Conservation (phyloP, 257 asterid genomes). For the Leptodermis oblonga region DNA sequence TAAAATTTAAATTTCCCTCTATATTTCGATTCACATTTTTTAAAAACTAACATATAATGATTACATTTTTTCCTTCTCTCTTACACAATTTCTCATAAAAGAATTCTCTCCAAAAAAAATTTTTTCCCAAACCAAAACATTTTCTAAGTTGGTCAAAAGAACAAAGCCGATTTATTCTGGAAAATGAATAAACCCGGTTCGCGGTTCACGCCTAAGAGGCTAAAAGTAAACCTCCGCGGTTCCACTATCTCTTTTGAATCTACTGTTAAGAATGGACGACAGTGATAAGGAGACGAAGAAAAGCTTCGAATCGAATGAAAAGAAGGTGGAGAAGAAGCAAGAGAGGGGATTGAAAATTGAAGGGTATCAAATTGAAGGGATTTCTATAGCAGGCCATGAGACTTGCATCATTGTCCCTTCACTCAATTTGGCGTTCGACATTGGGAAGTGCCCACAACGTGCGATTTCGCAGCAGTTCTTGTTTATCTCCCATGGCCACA, state of each 20-base stretch:
- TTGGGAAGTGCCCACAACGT: slow-evolving; percentile 96
- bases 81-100: no score
- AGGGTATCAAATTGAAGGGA: slow-evolving; percentile 67
- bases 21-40: no score
- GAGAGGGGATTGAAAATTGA: slow-evolving; percentile 54
- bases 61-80: no score
- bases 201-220: not conserved
- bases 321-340: slow-evolving; percentile 36
- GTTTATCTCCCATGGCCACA: slow-evolving; percentile 98
- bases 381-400: slow-evolving; percentile 96
- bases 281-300: not conserved
- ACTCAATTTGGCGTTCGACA: slow-evolving; percentile 80
- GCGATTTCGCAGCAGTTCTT: slow-evolving; percentile 87
- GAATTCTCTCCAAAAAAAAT: no score
- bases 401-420: slow-evolving; percentile 80
- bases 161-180: no score
- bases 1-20: no score
- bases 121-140: no score
- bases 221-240: not conserved
- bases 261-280: not conserved
- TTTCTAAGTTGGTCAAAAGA: no score
- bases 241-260: not conserved
- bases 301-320: slow-evolving; percentile 6
- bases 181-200: no score
- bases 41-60: no score